phyloP scores from a whole-genome alignment of 176 grass and related monocot genomes.

The Juncus effusus region DNA sequence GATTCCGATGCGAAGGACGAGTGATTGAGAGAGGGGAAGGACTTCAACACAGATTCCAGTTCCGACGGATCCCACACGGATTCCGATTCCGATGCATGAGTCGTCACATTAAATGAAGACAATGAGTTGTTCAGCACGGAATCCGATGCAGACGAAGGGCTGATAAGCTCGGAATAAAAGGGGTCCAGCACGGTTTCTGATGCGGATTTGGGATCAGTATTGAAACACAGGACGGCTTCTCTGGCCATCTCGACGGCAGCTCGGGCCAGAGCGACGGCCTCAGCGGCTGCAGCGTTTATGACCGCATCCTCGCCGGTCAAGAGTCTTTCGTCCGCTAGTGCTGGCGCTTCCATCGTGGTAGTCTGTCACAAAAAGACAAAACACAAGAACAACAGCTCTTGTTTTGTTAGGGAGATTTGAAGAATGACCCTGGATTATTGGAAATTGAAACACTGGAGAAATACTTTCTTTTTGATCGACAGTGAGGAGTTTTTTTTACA shows the following conservation, averaged over 20 bases:
- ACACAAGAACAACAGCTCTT: too few species aligned
- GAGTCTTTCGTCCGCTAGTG: conserved; percentile 44
- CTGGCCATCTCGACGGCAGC: conserved; percentile 65
- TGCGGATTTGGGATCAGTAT: conserved; percentile 20
- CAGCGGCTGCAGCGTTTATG: conserved; percentile 65
- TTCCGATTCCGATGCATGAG: conserved; percentile 15
- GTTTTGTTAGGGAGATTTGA: too few species aligned
- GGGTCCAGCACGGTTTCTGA: background rate
- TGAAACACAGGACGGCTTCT: conserved; percentile 52
- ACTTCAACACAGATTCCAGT: too few species aligned
- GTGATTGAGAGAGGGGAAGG: too few species aligned
- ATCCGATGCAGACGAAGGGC: background rate
- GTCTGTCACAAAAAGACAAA: conserved; percentile 3
- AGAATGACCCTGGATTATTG: too few species aligned
- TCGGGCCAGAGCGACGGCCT: conserved; percentile 86
- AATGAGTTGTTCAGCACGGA: background rate
- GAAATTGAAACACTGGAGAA: too few species aligned
- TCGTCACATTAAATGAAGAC: conserved; percentile 20
- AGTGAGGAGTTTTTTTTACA: too few species aligned
- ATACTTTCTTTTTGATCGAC: too few species aligned
- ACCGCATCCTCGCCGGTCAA: conserved; percentile 54
- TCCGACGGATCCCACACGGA: too few species aligned
- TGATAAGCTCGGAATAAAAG: background rate
- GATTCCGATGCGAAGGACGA: too few species aligned
- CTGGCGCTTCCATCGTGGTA: conserved; percentile 25